Evolutionary conservation across 768 basidiomycete genomes (phyloP).

Genomic region (Boletus speciosus): DNA sequence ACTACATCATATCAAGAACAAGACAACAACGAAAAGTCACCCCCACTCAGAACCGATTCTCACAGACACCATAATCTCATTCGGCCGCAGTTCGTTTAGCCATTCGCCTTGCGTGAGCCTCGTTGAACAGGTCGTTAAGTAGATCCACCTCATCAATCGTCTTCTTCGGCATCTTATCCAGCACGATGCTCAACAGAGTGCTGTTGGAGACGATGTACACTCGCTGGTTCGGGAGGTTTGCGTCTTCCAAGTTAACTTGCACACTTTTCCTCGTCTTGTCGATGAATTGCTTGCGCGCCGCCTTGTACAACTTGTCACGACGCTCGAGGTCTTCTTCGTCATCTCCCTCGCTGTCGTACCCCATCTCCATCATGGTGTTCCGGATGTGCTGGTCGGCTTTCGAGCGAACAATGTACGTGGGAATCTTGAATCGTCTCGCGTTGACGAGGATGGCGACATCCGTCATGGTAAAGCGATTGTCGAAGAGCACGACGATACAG

Average conservation of each 20-base stretch:
- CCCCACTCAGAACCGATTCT: neutral
- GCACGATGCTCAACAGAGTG: conserved; percentile 19
- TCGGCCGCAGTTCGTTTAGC: neutral
- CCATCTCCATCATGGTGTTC: conserved; percentile 18
- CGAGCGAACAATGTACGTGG: conserved; percentile 22
- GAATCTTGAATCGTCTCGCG: conserved; percentile 14
- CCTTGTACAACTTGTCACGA: conserved; percentile 8
- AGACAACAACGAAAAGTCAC: neutral
- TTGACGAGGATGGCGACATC: conserved; percentile 19
- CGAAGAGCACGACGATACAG: conserved; percentile 21
- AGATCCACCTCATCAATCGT: conserved; percentile 25
- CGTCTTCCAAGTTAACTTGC: conserved; percentile 16
- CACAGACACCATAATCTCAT: neutral
- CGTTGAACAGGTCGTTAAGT: conserved; percentile 14
- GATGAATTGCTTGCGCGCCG: conserved; percentile 15
- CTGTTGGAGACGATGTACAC: conserved; percentile 28
- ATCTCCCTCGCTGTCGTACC: conserved; percentile 18
- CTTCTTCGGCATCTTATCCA: conserved; percentile 14
- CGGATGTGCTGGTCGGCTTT: conserved; percentile 23
- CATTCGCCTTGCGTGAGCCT: conserved; percentile 9
- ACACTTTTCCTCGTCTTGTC: conserved; percentile 18
- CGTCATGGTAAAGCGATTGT: conserved; percentile 23
- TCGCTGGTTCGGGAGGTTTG: conserved; percentile 22
- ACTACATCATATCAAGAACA: neutral
- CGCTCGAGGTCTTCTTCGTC: conserved; percentile 9